Evolutionary conservation across 176 grass and related monocot species (phyloP).

Genomic region (Canna indica): DNA sequence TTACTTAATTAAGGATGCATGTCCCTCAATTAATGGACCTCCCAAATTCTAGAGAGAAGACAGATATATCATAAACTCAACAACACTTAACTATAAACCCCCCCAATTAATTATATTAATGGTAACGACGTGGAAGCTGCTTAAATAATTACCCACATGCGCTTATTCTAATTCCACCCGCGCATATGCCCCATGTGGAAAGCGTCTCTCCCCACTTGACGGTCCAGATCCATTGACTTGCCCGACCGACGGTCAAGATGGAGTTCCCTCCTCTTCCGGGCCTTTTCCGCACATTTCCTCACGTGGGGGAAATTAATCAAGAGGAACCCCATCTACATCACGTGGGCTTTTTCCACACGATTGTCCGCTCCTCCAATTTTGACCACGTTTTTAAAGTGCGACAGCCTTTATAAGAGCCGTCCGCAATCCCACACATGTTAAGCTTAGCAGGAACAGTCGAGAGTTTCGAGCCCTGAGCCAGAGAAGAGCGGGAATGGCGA

Average conservation of each 20-base stretch:
- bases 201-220: not conserved
- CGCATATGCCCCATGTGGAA: not conserved
- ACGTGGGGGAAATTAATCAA: too few relatives aligned
- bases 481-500: slow-evolving; percentile 32
- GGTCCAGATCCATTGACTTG: not conserved
- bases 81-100: too few relatives aligned
- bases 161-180: too few relatives aligned
- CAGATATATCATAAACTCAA: too few relatives aligned
- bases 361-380: slow-evolving; percentile 12
- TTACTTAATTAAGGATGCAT: too few relatives aligned
- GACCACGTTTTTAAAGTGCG: slow-evolving; percentile 32
- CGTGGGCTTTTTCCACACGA: not conserved
- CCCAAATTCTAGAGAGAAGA: too few relatives aligned
- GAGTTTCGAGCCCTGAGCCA: not conserved
- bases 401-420: not conserved
- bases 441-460: not conserved
- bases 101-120: not conserved
- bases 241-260: not conserved
- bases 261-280: not conserved
- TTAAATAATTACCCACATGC: not conserved
- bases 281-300: too few relatives aligned
- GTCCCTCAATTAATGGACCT: too few relatives aligned
- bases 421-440: not conserved
- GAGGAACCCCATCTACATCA: too few relatives aligned
- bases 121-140: not conserved